Percentiles rank a stretch among this genome's conserved stretches.
Conservation (phyloP, 2,329 filamentous ascomycete genomes). For the Fusarium anguioides region DNA sequence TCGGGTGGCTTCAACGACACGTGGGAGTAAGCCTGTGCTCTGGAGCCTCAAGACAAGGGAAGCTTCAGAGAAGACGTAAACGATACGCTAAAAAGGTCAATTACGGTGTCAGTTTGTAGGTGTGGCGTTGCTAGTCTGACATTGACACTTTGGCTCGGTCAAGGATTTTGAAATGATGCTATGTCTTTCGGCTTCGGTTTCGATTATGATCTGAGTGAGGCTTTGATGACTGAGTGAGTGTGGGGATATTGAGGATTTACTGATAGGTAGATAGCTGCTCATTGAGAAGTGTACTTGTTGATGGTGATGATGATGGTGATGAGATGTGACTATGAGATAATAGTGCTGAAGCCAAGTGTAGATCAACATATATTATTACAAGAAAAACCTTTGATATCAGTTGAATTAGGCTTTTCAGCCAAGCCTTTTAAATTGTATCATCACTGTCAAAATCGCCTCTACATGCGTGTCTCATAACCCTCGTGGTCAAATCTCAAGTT, state of each 20-base stretch:
- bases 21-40: conserved; percentile 22
- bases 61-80: background rate
- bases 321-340: background rate
- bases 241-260: background rate
- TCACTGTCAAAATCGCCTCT: background rate
- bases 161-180: background rate
- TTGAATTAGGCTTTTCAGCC: background rate
- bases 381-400: background rate
- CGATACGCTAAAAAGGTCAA: background rate
- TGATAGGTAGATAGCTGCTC: background rate
- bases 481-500: conserved; percentile 33
- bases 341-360: background rate
- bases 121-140: conserved; percentile 10
- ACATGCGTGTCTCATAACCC: conserved; percentile 25
- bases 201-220: background rate
- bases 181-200: background rate
- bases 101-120: background rate
- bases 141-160: conserved; percentile 11
- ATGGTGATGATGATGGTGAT: background rate
- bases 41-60: background rate
- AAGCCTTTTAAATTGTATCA: background rate
- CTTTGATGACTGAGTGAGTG: too few relatives aligned
- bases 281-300: background rate
- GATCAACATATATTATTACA: background rate
- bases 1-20: conserved; percentile 31